phyloP scores from a whole-genome alignment of 2,329 filamentous ascomycete genomes.

The Bisporella sp. region DNA sequence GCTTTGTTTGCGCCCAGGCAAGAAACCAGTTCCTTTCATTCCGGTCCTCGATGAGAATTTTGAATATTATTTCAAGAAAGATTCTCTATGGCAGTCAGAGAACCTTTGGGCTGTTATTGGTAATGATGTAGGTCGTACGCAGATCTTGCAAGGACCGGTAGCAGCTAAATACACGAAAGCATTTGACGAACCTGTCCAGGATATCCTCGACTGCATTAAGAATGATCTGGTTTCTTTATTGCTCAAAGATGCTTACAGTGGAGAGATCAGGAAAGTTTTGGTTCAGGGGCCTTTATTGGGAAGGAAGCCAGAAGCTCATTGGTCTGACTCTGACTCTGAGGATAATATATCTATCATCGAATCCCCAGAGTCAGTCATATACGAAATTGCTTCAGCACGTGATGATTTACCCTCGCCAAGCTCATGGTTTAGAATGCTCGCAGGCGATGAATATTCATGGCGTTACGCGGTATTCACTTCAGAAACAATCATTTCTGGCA shows the following conservation, averaged over 20 bases:
- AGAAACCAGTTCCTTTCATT: constrained; percentile 94
- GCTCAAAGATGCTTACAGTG: background rate
- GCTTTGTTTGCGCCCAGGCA: constrained; percentile 77
- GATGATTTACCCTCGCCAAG: constrained; percentile 71
- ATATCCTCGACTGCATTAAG: constrained; percentile 85
- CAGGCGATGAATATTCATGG: constrained; percentile 83
- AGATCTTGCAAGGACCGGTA: constrained; percentile 89
- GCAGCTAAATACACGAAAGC: constrained; percentile 79
- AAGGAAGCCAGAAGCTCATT: background rate
- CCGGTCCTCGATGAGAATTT: constrained; percentile 89
- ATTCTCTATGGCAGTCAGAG: constrained; percentile 96
- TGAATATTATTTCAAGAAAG: constrained; percentile 99
- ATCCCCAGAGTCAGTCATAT: constrained; percentile 72
- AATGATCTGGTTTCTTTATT: constrained; percentile 66
- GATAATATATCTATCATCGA: constrained; percentile 71
- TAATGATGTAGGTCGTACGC: constrained; percentile 88
- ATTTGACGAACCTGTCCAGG: constrained; percentile 84
- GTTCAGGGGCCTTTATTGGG: too few species aligned
- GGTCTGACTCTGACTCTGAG: constrained; percentile 57
- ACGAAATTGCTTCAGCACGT: constrained; percentile 68
- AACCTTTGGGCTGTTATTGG: constrained; percentile 88
- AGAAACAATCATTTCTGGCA: constrained; percentile 92
- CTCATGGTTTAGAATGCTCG: constrained; percentile 81
- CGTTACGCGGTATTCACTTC: constrained; percentile 89
- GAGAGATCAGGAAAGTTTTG: background rate